Evolutionary conservation across 371 early-diverging fungal genomes (phyloP), one percentile per base, ranked within the genome.

Genomic region (Saksenaea oblongispora): DNA sequence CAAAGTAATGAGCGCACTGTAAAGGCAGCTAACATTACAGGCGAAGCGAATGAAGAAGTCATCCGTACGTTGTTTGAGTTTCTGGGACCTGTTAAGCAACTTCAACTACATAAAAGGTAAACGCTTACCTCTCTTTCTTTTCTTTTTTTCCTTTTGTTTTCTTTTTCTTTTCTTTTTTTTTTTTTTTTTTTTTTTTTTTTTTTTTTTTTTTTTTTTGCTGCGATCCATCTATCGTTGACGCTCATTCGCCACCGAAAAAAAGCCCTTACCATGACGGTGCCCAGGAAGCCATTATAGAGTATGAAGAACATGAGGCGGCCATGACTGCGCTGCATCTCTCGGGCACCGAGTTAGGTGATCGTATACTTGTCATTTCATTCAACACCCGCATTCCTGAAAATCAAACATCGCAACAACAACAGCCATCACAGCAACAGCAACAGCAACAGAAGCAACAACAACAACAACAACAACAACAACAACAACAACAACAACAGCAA

Each of bases 261-360:
- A 75, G 83, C 60, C 83, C 83, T 0, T 71, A 76, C 66, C 70
- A 76, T 56, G 81, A 78, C 47, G 79, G 77, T 39, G 72, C 67
- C 15, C 83, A 84, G 60, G 88, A 89, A 61, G 85, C 85, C 5
- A 62, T 73, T 11, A 76, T 91, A 34, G 84, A 86, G 55, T 91
- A 83, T 63, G 66, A 42, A 18, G 83, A 83, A 14, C 65, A 76
- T 5, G 63, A 64, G 9, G 69, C 84, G 0, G 87, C 85, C 5
- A 53, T 55, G 22, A 67, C 82, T 11, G 90, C 90, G 1, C 61
- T 85, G 36, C 86, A 82, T 63, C 74, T 91, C 14, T 78, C 89
- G 10, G 92, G 92, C 26, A 84, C 87, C 0, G 76, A 84, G 37
- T 76, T 91, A 26, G 89, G 83, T 28, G 90, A 89, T 41, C 79